These are phyloP conservation scores for Plasmopara viticola DNA, from an alignment of 352 stramenopile species.

Conservation along the genomic window DNA sequence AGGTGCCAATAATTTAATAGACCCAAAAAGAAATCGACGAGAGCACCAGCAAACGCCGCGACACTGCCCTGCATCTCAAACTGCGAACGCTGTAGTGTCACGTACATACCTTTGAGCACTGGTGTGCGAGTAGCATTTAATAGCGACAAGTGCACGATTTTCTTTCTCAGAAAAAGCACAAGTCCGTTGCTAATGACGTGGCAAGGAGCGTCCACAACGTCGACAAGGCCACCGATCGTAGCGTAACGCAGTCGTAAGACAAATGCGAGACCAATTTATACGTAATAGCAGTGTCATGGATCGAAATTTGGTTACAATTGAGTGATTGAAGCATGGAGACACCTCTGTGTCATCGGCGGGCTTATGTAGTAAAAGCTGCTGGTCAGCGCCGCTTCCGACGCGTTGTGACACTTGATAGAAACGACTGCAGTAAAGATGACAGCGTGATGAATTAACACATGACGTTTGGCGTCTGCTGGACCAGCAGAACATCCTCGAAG, in stretches of 20 bases:
- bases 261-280: constrained; percentile 65
- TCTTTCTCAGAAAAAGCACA: constrained; percentile 56
- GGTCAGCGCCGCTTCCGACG: constrained; percentile 40
- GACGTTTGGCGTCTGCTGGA: background rate
- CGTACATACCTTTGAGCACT: constrained; percentile 56
- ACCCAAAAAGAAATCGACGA: constrained; percentile 51
- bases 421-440: constrained; percentile 3
- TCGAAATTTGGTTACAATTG: too few relatives aligned
- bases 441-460: background rate
- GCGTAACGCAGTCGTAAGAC: constrained; percentile 69
- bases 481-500: background rate
- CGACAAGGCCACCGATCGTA: constrained; percentile 62
- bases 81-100: constrained; percentile 43
- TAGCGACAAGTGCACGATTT: constrained; percentile 53
- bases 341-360: constrained; percentile 27
- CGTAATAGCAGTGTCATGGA: constrained; percentile 46
- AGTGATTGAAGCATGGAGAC: too few relatives aligned
- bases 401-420: constrained; percentile 2
- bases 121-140: constrained; percentile 24
- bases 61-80: constrained; percentile 45
- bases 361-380: constrained; percentile 70
- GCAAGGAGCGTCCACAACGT: constrained; percentile 23
- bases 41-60: constrained; percentile 36
- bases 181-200: constrained; percentile 34
- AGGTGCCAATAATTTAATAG: constrained; percentile 20